These are phyloP conservation scores for Cladochytrium replicatum DNA, from an alignment of 192 early-diverging fungal genomes.

Conservation along the genomic window DNA sequence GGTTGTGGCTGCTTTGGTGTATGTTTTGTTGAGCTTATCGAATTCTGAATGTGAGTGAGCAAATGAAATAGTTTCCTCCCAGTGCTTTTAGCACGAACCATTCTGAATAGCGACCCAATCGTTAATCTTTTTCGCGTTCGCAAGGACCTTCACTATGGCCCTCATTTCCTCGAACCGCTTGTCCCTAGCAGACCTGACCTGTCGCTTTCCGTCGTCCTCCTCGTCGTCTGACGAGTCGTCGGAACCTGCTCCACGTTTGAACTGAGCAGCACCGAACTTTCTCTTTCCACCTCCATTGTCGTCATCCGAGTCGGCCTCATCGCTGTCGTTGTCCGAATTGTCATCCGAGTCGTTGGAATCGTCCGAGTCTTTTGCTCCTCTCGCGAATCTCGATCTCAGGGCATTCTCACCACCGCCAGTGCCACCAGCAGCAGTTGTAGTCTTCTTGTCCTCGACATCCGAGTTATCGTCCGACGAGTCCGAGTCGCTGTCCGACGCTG, in stretches of 20 bases:
- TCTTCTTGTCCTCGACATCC: not conserved
- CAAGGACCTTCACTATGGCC: slow-evolving; percentile 46
- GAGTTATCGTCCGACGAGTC: not conserved
- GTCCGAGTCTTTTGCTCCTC: slow-evolving; percentile 12
- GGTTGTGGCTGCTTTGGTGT: slow-evolving; percentile 51
- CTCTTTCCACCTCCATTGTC: slow-evolving; percentile 18
- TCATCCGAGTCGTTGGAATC: slow-evolving; percentile 11
- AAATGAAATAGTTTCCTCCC: not conserved
- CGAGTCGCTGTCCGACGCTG: not conserved
- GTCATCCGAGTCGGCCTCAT: slow-evolving; percentile 22
- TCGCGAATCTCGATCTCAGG: not conserved
- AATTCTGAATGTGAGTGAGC: slow-evolving; percentile 52
- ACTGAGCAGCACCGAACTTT: slow-evolving; percentile 5
- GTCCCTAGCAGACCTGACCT: slow-evolving; percentile 72
- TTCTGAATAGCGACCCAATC: slow-evolving; percentile 77
- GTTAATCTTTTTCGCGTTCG: slow-evolving; percentile 72
- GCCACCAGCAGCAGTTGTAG: not conserved
- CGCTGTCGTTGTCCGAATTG: slow-evolving; percentile 18
- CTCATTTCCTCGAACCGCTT: slow-evolving; percentile 84
- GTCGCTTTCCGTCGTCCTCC: slow-evolving; percentile 63
- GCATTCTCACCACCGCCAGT: slow-evolving; percentile 4
- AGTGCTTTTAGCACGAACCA: slow-evolving; percentile 34
- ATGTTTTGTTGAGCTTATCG: slow-evolving; percentile 66
- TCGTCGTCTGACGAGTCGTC: slow-evolving; percentile 51
- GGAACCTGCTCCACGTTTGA: slow-evolving; percentile 21